These are phyloP conservation scores for Irpex lacteus DNA, from an alignment of 1,284 basidiomycete genomes.

Conservation along the genomic window DNA sequence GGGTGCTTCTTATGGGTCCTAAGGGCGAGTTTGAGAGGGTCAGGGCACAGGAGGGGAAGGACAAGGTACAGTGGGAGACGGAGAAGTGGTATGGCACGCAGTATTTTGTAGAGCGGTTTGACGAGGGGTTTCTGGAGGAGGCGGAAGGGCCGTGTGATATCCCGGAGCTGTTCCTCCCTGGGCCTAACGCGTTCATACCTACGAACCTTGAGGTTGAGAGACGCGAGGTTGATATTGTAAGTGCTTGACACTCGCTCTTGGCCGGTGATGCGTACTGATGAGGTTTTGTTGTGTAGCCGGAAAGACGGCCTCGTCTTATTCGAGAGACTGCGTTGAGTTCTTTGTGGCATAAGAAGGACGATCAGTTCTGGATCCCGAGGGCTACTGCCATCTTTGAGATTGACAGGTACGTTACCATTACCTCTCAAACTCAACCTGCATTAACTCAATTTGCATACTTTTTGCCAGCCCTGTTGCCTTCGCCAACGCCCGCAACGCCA, in stretches of 20 bases:
- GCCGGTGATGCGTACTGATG: slow-evolving; percentile 7
- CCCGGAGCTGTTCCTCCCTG: slow-evolving; percentile 74
- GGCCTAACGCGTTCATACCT: slow-evolving; percentile 88
- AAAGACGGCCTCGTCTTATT: slow-evolving; percentile 74
- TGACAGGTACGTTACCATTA: slow-evolving; percentile 48
- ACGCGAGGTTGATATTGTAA: slow-evolving; percentile 59
- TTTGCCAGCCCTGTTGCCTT: slow-evolving; percentile 16
- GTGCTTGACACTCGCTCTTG: slow-evolving; percentile 6
- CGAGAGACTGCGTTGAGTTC: slow-evolving; percentile 68
- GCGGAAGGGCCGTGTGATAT: slow-evolving; percentile 62
- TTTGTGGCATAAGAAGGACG: slow-evolving; percentile 96
- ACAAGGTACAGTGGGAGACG: slow-evolving; percentile 48
- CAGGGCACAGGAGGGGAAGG: slow-evolving; percentile 31
- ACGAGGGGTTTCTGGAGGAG: slow-evolving; percentile 59
- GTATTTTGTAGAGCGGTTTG: slow-evolving; percentile 71
- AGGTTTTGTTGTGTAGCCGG: slow-evolving; percentile 44
- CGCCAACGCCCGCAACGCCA: slow-evolving; percentile 13
- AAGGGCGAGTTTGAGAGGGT: slow-evolving; percentile 62
- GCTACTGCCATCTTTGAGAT: slow-evolving; percentile 73
- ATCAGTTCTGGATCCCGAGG: slow-evolving; percentile 92
- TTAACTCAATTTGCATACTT: background rate
- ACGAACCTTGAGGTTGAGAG: slow-evolving; percentile 83
- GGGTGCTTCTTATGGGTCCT: slow-evolving; percentile 79
- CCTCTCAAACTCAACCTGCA: background rate
- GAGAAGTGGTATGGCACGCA: slow-evolving; percentile 89